These are phyloP conservation scores for Ceriops tagal DNA, from an alignment of 345 rosid genomes.

Conservation along the genomic window DNA sequence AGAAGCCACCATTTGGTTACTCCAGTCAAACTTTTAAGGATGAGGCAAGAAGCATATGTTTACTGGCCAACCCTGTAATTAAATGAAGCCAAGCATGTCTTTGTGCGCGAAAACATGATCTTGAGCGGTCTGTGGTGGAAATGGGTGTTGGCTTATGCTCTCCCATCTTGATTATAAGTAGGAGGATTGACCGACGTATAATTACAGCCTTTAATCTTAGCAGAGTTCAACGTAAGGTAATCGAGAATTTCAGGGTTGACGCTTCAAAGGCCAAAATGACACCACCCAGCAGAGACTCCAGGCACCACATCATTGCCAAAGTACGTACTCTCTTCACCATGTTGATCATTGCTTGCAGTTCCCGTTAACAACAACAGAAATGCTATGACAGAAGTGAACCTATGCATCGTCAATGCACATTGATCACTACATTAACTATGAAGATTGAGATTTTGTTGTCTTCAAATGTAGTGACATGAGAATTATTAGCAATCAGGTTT, in stretches of 20 bases:
- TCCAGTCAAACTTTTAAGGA: no score
- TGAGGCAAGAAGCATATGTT: no score
- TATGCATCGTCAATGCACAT: slow-evolving; percentile 20
- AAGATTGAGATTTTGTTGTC: no score
- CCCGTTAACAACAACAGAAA: slow-evolving; percentile 73
- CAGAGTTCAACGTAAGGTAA: slow-evolving; percentile 48
- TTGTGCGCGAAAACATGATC: slow-evolving; percentile 73
- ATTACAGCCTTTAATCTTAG: slow-evolving; percentile 28
- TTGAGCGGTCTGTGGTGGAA: slow-evolving; percentile 47
- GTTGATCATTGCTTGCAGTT: slow-evolving; percentile 72
- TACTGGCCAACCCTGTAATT: slow-evolving; percentile 14
- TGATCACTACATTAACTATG: no score
- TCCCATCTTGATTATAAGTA: slow-evolving; percentile 38
- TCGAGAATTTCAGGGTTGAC: slow-evolving; percentile 59
- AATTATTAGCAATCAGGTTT: no score
- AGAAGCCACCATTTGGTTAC: no score
- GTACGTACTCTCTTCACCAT: slow-evolving; percentile 40
- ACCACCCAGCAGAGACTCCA: slow-evolving; percentile 72
- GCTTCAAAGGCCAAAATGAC: slow-evolving; percentile 55
- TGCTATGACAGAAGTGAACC: slow-evolving; percentile 77
- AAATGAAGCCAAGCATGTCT: slow-evolving; percentile 61
- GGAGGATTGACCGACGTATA: slow-evolving; percentile 26
- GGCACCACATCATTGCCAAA: slow-evolving; percentile 55
- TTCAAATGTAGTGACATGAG: no score
- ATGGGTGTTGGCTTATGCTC: slow-evolving; percentile 73